phyloP scores from a whole-genome alignment of 75 land plant genomes.

The Cryptomeria japonica region DNA sequence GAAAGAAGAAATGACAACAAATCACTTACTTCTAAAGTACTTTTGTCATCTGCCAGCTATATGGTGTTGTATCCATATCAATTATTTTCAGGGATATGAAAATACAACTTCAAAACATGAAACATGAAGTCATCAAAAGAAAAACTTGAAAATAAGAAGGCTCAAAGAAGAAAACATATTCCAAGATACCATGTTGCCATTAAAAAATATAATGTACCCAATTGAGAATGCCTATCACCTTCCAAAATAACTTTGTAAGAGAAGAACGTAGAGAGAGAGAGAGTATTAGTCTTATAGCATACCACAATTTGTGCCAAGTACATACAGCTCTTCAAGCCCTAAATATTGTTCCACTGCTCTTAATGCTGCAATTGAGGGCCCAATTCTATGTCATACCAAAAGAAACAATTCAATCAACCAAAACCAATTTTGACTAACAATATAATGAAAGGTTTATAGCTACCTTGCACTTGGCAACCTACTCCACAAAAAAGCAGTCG shows the following conservation, averaged over 20 bases:
- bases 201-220: background rate
- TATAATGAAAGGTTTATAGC: background rate
- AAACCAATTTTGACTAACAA: background rate
- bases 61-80: background rate
- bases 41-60: background rate
- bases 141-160: background rate
- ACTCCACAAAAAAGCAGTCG: conserved; percentile 99
- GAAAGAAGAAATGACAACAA: background rate
- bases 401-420: background rate
- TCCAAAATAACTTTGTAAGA: background rate
- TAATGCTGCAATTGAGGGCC: conserved; percentile 74
- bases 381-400: background rate
- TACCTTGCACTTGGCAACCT: conserved; percentile 99
- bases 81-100: background rate
- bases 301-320: conserved; percentile 99
- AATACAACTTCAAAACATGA: background rate
- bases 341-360: conserved; percentile 85
- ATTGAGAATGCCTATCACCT: background rate
- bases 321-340: conserved; percentile 93
- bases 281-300: conserved; percentile 16
- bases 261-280: background rate
- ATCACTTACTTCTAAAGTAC: background rate
- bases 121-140: background rate
- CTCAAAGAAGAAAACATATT: background rate
- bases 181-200: background rate